Evolutionary conservation across 2,329 filamentous ascomycete genomes (phyloP), one percentile per base, ranked within the genome.

Genomic region (Aschersonia sp.): DNA sequence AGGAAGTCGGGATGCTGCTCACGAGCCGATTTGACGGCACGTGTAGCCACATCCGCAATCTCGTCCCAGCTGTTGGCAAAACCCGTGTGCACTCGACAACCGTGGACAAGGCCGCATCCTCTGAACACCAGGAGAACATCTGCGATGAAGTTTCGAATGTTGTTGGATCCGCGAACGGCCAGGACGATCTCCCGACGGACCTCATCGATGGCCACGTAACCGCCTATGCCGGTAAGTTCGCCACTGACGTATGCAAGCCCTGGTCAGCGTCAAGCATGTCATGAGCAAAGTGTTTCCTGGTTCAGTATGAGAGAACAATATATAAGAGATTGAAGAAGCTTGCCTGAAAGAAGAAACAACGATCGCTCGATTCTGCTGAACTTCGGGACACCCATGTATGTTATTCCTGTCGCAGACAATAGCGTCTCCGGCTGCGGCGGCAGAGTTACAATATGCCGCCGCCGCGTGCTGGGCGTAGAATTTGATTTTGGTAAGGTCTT

Each of bases 41-140:
- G 53, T 5, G 73, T 53, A 12, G 74, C 69, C 4, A 57, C 54
- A 2, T 49, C 47, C 10, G 66, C 56, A 28, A 81, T 68, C 51
- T 82, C 78, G 9, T 62, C 52, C 76, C 78, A 85, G 42, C 75
- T 72, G n/a, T 59, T 59, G 54, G 66, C 65, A 65, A 85, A 85
- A 47, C 82, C 82, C 2, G 59, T 53, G 61, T 82, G 77, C 2
- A 75, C 64, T 30, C 63, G 53, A 60, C 79, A 84, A 56, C 59
- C 66, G 60, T 42, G 48, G 12, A 40, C 58, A 47, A 54, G 65
- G 47, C 52, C 51, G 48, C 62, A 67, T 51, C 53, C 51, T 3
- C 51, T 51, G 30, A 54, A 59, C 46, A 31, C 45, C 43, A 67
- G 67, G 48, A 61, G 46, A 48, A 67, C n/a, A 51, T 84, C 73